These are phyloP conservation scores for Colletotrichum coccodes DNA, from an alignment of 2,329 filamentous ascomycete species.

Conservation along the genomic window DNA sequence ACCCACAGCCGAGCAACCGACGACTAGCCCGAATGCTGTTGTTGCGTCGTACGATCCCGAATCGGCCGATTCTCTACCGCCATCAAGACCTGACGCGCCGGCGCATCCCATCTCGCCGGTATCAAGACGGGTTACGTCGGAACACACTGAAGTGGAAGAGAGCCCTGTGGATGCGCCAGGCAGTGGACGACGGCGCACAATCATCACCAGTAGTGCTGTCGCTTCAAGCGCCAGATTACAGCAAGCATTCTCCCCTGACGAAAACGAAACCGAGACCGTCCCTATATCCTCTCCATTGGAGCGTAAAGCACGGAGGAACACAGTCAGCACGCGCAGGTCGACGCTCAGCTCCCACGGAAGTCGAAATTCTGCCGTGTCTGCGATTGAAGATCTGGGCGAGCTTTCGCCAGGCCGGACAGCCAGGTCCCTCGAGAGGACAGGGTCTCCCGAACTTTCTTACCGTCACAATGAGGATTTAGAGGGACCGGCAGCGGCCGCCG, in stretches of 20 bases:
- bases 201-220: slow-evolving; percentile 47
- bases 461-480: background rate
- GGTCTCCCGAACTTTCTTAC: slow-evolving; percentile 32
- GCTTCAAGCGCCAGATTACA: slow-evolving; percentile 56
- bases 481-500: background rate
- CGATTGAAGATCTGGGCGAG: slow-evolving; percentile 42
- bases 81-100: slow-evolving; percentile 16
- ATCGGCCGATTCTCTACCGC: slow-evolving; percentile 23
- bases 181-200: slow-evolving; percentile 59
- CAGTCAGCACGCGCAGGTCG: slow-evolving; percentile 43
- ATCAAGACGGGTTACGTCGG: background rate
- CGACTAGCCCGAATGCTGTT: slow-evolving; percentile 34
- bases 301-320: slow-evolving; percentile 51
- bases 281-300: slow-evolving; percentile 54
- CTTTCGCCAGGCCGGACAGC: slow-evolving; percentile 43
- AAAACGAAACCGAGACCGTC: slow-evolving; percentile 40
- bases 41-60: background rate
- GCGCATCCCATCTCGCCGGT: slow-evolving; percentile 15
- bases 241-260: slow-evolving; percentile 45
- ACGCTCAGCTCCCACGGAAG: slow-evolving; percentile 38
- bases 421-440: background rate
- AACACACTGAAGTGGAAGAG: slow-evolving; percentile 59
- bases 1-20: background rate
- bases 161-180: slow-evolving; percentile 66
- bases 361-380: slow-evolving; percentile 32